A percentile compares a stretch with the other conserved stretches of the same genome.
phyloP scores from a whole-genome alignment of 2,329 filamentous ascomycete species.

The Ophiostoma ulmi region DNA sequence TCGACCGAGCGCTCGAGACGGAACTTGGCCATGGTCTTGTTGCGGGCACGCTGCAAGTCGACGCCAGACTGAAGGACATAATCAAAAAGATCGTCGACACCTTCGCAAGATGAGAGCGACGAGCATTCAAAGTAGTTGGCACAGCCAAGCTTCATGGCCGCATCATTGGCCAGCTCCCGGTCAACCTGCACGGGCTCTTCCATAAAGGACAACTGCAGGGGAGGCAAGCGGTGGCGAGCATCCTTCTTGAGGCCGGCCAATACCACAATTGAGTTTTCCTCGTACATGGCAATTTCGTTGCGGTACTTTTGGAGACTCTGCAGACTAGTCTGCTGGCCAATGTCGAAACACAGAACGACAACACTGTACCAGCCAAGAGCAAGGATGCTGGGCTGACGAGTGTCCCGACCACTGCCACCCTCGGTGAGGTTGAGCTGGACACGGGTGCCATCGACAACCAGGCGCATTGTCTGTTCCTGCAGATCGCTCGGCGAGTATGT shows the following conservation, averaged over 20 bases:
- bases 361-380: constrained; percentile 28
- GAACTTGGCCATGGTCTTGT: constrained; percentile 25
- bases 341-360: constrained; percentile 28
- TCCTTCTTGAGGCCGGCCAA: constrained; percentile 29
- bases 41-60: constrained; percentile 22
- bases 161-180: constrained; percentile 18
- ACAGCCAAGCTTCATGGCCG: constrained; percentile 22
- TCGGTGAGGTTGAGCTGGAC: constrained; percentile 27
- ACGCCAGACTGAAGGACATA: constrained; percentile 25
- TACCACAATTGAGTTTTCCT: constrained; percentile 27
- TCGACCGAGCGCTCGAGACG: constrained; percentile 26
- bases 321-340: constrained; percentile 23
- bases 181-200: constrained; percentile 26
- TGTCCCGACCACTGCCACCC: constrained; percentile 24
- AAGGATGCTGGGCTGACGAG: constrained; percentile 24
- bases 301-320: constrained; percentile 26
- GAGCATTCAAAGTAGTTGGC: constrained; percentile 29
- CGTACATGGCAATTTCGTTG: constrained; percentile 27
- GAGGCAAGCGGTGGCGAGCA: constrained; percentile 25
- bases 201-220: constrained; percentile 26
- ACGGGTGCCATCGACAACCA: constrained; percentile 22
- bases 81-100: constrained; percentile 27
- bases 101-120: constrained; percentile 25
- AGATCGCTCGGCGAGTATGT: constrained; percentile 24
- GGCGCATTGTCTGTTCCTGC: constrained; percentile 22